These are phyloP conservation scores for Aspergillus haitiensis DNA, from an alignment of 495 filamentous ascomycete species.

Conservation along the genomic window DNA sequence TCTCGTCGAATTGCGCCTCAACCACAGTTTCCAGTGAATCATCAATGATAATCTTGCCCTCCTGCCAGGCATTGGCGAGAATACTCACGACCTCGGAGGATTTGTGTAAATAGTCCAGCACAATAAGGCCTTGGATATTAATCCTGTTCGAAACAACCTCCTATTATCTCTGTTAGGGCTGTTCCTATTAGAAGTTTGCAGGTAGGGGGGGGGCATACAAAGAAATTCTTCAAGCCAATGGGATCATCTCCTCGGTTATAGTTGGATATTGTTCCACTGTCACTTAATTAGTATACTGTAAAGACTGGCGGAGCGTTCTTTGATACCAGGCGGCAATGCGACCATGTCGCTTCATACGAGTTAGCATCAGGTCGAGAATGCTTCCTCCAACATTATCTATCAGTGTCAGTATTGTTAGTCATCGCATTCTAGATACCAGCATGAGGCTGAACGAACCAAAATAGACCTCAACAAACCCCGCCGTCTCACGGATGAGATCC, in stretches of 20 bases:
- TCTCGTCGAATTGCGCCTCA: constrained; percentile 51
- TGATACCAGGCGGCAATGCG: constrained; percentile 59
- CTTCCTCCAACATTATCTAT: constrained; percentile 69
- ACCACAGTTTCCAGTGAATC: constrained; percentile 56
- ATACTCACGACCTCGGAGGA: constrained; percentile 42
- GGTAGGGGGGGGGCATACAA: constrained; percentile 18
- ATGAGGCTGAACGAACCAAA: constrained; percentile 34
- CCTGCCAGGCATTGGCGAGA: constrained; percentile 50
- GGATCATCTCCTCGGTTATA: constrained; percentile 44
- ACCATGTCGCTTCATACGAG: constrained; percentile 52
- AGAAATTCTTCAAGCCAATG: constrained; percentile 49
- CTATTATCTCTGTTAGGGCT: background rate
- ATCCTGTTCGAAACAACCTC: background rate
- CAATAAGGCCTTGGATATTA: constrained; percentile 61
- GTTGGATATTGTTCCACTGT: constrained; percentile 48
- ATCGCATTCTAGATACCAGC: background rate
- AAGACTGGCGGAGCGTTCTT: background rate
- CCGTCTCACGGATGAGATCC: constrained; percentile 59
- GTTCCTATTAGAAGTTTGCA: background rate
- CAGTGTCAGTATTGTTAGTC: background rate
- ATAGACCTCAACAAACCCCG: constrained; percentile 64
- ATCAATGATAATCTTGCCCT: constrained; percentile 53
- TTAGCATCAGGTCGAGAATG: constrained; percentile 62
- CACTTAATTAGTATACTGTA: background rate
- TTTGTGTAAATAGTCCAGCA: constrained; percentile 52